A percentile compares a stretch with the other conserved stretches of the same genome.
Evolutionary conservation across 202 grass and related monocot genomes (phyloP).

Genomic region (Saccharum hybrid): DNA sequence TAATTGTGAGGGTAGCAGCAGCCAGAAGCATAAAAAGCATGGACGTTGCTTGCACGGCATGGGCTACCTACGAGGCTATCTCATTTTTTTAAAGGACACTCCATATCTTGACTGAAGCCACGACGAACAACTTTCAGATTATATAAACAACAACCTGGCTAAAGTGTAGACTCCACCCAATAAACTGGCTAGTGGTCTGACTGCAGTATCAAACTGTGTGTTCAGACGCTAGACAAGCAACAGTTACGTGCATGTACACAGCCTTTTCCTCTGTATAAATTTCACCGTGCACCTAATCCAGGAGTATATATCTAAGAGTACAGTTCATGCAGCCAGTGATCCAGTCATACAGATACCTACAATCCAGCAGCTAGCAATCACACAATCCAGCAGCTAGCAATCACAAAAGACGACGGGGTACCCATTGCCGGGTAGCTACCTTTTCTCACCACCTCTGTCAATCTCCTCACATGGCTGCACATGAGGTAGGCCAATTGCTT

Average conservation of each 20-base stretch:
- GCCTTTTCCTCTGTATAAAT: too few species aligned
- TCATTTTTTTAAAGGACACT: background rate
- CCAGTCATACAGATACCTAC: background rate
- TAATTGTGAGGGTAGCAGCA: background rate
- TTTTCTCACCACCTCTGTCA: slow-evolving; percentile 23
- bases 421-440: background rate
- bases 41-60: background rate
- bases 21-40: background rate
- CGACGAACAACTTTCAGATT: background rate
- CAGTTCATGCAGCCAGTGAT: background rate
- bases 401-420: background rate
- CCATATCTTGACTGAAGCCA: slow-evolving; percentile 18
- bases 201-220: slow-evolving; percentile 6
- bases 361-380: too few species aligned
- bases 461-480: slow-evolving; percentile 51
- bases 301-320: background rate
- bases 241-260: background rate
- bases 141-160: slow-evolving; percentile 7
- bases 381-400: background rate
- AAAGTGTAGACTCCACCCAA: slow-evolving; percentile 8
- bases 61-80: slow-evolving; percentile 21
- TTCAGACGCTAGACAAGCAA: background rate
- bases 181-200: slow-evolving; percentile 10
- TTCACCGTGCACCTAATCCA: too few species aligned
- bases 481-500: slow-evolving; percentile 44